A percentile compares a stretch with the other conserved stretches of the same genome.
Evolutionary conservation across 306 rosid species (phyloP).

Genomic region (Hippophae tibetana): DNA sequence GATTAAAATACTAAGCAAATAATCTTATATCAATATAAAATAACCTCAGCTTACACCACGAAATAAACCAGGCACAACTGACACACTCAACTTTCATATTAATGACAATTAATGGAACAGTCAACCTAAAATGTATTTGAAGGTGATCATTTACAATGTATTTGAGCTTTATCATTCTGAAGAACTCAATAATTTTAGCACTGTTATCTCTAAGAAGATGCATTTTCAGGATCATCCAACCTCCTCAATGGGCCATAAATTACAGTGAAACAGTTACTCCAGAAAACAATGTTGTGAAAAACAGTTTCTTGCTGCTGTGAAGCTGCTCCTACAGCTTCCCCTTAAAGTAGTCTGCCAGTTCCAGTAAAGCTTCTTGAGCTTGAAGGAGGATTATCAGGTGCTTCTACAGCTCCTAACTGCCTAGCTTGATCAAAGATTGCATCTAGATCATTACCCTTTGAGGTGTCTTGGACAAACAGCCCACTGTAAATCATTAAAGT

Average conservation of each 20-base stretch:
- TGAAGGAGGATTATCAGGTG: constrained; percentile 69
- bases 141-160: too few relatives aligned
- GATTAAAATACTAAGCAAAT: constrained; percentile 20
- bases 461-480: constrained; percentile 96
- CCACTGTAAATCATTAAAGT: constrained; percentile 44
- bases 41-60: too few relatives aligned
- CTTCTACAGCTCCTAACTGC: constrained; percentile 82
- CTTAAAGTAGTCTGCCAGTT: constrained; percentile 78
- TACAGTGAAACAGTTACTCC: constrained; percentile 85
- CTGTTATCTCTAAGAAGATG: constrained; percentile 69
- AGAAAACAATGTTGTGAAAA: constrained; percentile 84
- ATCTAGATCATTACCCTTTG: constrained; percentile 79
- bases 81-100: too few relatives aligned
- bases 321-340: constrained; percentile 57
- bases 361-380: constrained; percentile 85
- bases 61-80: too few relatives aligned
- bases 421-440: constrained; percentile 79
- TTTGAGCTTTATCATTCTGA: not conserved
- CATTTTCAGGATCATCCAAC: constrained; percentile 94
- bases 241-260: constrained; percentile 91
- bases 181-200: constrained; percentile 6
- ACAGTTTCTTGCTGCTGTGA: constrained; percentile 70
- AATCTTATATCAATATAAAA: not conserved
- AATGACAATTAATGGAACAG: too few relatives aligned
- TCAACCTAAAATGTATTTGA: too few relatives aligned